A percentile compares a stretch with the other conserved stretches of the same genome.
phyloP scores from a whole-genome alignment of 2,329 filamentous ascomycete species.

The Sclerotinia subarctica region DNA sequence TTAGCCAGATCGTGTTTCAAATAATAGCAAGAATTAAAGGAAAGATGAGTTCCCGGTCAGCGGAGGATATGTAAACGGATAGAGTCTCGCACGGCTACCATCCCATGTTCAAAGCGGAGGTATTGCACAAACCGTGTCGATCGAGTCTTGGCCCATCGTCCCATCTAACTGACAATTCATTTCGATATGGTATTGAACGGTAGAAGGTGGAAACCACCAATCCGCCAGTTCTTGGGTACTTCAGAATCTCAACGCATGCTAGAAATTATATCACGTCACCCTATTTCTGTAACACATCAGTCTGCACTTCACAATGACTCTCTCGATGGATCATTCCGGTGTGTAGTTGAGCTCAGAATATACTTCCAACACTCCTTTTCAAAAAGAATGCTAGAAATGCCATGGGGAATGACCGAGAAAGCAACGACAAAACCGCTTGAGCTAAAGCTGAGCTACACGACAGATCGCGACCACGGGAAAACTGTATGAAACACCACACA shows the following conservation, averaged over 20 bases:
- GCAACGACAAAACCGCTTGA: neutral
- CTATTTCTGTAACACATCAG: neutral
- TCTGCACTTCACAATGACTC: neutral
- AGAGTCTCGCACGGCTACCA: constrained; percentile 13
- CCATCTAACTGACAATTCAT: neutral
- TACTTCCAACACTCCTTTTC: neutral
- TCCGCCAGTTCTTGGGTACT: neutral
- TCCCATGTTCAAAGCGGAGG: constrained; percentile 13
- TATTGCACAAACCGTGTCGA: neutral
- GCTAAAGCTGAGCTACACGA: neutral
- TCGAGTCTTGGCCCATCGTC: constrained; percentile 8
- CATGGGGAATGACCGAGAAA: neutral
- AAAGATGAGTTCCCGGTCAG: constrained; percentile 1
- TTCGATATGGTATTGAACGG: neutral
- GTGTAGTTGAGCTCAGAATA: neutral
- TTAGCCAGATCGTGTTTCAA: neutral
- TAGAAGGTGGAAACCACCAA: neutral
- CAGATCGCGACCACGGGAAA: neutral
- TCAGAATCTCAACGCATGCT: neutral
- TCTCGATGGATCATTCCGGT: no score
- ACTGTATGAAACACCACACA: neutral
- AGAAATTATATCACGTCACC: neutral
- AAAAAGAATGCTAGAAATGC: neutral
- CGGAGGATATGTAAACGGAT: neutral
- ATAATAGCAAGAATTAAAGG: neutral